Conservation (phyloP, 768 basidiomycete species). For the Pisolithus orientalis region DNA sequence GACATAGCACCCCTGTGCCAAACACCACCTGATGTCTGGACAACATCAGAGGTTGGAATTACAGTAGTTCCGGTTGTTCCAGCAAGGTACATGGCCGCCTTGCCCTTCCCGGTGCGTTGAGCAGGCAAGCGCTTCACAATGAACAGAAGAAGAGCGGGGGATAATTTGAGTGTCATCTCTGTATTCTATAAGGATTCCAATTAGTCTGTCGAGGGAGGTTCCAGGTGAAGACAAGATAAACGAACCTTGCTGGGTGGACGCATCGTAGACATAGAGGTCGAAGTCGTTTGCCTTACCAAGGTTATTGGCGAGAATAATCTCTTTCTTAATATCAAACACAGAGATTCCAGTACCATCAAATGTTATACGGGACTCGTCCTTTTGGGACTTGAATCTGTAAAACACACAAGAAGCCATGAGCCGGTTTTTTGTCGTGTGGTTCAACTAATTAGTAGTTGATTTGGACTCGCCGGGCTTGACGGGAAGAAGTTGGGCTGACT, state of each 20-base stretch:
- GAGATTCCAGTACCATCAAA: constrained; percentile 99
- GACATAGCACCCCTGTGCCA: constrained; percentile 80
- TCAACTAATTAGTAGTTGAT: neutral
- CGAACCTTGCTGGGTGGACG: constrained; percentile 77
- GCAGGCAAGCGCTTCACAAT: constrained; percentile 88
- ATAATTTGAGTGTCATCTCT: constrained; percentile 89
- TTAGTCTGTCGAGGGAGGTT: neutral
- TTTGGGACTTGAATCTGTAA: constrained; percentile 96
- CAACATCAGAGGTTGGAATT: constrained; percentile 44
- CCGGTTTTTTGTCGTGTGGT: constrained; percentile 13
- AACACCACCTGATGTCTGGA: constrained; percentile 34
- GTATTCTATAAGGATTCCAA: constrained; percentile 53
- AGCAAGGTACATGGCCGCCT: constrained; percentile 67
- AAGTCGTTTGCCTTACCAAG: constrained; percentile 97
- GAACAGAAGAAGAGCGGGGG: constrained; percentile 93
- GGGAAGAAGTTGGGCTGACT: constrained; percentile 11
- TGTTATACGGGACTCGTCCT: constrained; percentile 89
- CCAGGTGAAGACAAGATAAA: neutral
- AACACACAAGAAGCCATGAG: constrained; percentile 90
- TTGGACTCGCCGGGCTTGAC: neutral
- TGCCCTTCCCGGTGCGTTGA: constrained; percentile 74
- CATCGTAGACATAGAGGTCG: constrained; percentile 84
- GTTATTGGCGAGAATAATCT: constrained; percentile 94
- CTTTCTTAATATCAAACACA: constrained; percentile 98
- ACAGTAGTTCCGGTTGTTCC: constrained; percentile 36